These are phyloP conservation scores for Coemansia sp. DNA, from an alignment of 192 early-diverging fungal genomes.

Conservation along the genomic window DNA sequence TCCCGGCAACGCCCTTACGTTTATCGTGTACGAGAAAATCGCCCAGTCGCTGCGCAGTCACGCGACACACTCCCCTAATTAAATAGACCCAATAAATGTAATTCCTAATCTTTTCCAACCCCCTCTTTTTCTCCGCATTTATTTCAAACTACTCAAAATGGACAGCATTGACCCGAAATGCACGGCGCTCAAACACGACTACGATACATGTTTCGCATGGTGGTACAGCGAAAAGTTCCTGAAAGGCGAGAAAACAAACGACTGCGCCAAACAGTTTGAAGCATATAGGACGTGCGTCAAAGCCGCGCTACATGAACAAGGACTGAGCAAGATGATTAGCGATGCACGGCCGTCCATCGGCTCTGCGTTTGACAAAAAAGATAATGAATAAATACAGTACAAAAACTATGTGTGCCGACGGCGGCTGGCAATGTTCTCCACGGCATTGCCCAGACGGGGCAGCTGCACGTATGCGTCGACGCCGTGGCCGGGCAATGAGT, in stretches of 20 bases:
- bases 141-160: constrained; percentile 9
- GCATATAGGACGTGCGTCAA: constrained; percentile 78
- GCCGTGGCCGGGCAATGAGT: constrained; percentile 83
- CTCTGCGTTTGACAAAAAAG: constrained; percentile 23
- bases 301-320: constrained; percentile 76
- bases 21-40: constrained; percentile 90
- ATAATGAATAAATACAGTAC: constrained; percentile 2
- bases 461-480: constrained; percentile 89
- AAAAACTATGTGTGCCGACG: not conserved
- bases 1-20: constrained; percentile 92
- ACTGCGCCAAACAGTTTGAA: constrained; percentile 83
- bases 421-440: constrained; percentile 42
- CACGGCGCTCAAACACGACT: constrained; percentile 77
- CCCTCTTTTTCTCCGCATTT: not conserved
- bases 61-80: constrained; percentile 12
- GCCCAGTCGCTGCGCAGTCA: constrained; percentile 59
- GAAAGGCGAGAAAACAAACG: constrained; percentile 73
- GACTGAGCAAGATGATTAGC: constrained; percentile 75
- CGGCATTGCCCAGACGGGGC: constrained; percentile 65
- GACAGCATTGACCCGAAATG: constrained; percentile 64
- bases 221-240: constrained; percentile 96
- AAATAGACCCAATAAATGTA: not conserved
- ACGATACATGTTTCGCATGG: constrained; percentile 89
- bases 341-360: constrained; percentile 77
- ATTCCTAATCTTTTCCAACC: not conserved